These are phyloP conservation scores for Pochonia chlamydosporia DNA, from an alignment of 2,329 filamentous ascomycete species.

Conservation along the genomic window DNA sequence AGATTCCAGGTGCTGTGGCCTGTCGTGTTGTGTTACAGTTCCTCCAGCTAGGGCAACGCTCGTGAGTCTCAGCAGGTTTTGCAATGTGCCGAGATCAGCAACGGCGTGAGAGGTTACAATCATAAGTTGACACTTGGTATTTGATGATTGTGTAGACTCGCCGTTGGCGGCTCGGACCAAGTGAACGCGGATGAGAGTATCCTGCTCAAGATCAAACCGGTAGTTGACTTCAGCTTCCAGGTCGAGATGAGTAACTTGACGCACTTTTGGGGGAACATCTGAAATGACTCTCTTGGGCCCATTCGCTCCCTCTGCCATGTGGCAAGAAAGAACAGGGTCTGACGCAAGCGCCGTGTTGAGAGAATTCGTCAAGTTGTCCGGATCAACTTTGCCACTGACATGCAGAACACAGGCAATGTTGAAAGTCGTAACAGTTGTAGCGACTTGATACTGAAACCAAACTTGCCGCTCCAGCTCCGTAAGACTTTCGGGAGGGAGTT, in stretches of 20 bases:
- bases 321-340: not conserved
- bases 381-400: not conserved
- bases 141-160: not conserved
- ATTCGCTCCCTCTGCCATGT: not conserved
- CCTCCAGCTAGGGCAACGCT: not conserved
- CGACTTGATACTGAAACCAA: slow-evolving; percentile 9
- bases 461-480: slow-evolving; percentile 7
- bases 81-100: slow-evolving; percentile 5
- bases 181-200: slow-evolving; percentile 1
- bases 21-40: not conserved
- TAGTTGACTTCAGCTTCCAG: not conserved
- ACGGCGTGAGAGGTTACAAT: slow-evolving; percentile 7
- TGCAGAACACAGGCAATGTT: slow-evolving; percentile 5
- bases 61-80: slow-evolving; percentile 7
- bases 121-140: not conserved
- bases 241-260: not conserved
- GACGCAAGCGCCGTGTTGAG: not conserved
- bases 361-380: not conserved
- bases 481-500: not conserved
- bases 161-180: not conserved
- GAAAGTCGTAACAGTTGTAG: slow-evolving; percentile 3
- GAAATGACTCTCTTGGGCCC: not conserved
- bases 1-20: not conserved
- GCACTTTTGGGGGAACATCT: not conserved
- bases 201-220: slow-evolving; percentile 1